These are phyloP conservation scores for Pseudogymnoascus sp. DNA, from an alignment of 2,329 filamentous ascomycete genomes.

Conservation along the genomic window DNA sequence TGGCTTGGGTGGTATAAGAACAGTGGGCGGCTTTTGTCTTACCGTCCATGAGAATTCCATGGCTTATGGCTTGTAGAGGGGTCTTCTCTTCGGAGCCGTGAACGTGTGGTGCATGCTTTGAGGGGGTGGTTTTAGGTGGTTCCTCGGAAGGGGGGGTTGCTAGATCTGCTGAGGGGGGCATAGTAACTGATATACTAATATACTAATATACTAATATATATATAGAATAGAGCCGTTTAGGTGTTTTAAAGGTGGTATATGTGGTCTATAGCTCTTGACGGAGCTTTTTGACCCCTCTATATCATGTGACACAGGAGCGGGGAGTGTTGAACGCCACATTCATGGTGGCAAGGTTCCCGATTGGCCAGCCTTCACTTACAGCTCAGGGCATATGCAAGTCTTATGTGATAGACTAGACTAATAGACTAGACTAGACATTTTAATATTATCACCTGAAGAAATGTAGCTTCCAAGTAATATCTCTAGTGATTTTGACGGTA, in stretches of 20 bases:
- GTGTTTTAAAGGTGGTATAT: background rate
- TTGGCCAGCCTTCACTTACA: background rate
- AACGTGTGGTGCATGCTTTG: background rate
- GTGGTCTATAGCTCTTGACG: background rate
- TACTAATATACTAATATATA: background rate
- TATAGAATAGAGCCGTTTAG: background rate
- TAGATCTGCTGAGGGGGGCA: background rate
- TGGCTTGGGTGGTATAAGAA: background rate
- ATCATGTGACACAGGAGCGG: background rate
- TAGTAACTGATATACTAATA: background rate
- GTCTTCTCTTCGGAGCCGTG: conserved; percentile 21
- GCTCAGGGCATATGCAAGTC: background rate
- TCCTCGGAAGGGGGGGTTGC: background rate
- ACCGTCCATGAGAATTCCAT: conserved; percentile 24
- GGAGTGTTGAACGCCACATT: background rate
- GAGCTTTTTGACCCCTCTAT: background rate
- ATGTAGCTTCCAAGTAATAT: background rate
- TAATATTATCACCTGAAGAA: background rate
- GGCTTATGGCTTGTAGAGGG: conserved; percentile 27
- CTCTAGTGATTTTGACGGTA: background rate
- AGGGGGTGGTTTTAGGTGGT: background rate
- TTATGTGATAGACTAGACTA: background rate
- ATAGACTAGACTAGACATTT: background rate
- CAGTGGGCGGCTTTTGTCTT: background rate
- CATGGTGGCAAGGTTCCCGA: background rate